phyloP scores from a whole-genome alignment of 768 basidiomycete genomes.

The Rhizopogon vinicolor region DNA sequence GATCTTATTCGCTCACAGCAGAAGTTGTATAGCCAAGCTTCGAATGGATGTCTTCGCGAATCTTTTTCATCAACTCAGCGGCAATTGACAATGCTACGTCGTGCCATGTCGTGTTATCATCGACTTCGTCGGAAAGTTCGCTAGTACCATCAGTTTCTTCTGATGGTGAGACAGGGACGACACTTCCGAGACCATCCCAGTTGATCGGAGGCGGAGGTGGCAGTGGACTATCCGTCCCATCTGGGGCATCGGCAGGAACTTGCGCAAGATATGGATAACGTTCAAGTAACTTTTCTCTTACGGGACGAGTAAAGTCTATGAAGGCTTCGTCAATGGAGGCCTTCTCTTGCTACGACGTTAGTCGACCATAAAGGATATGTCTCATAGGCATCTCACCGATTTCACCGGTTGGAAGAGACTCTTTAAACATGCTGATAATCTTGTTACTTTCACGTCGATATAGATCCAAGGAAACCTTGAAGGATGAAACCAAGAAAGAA shows the following conservation, averaged over 20 bases:
- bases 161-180: conserved; percentile 51
- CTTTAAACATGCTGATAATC: conserved; percentile 79
- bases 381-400: conserved; percentile 49
- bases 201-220: conserved; percentile 64
- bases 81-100: conserved; percentile 88
- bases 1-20: conserved; percentile 50
- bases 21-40: conserved; percentile 91
- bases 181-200: conserved; percentile 57
- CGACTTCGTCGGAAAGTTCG: conserved; percentile 22
- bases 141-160: conserved; percentile 15
- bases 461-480: conserved; percentile 85
- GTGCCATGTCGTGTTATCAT: conserved; percentile 66
- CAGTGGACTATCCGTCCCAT: conserved; percentile 71
- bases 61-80: conserved; percentile 78
- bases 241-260: conserved; percentile 62
- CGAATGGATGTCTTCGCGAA: conserved; percentile 60
- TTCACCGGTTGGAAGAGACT: conserved; percentile 72
- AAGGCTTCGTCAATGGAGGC: conserved; percentile 98
- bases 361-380: neutral
- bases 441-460: conserved; percentile 90
- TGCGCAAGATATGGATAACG: conserved; percentile 73
- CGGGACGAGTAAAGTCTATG: conserved; percentile 81
- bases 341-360: conserved; percentile 56
- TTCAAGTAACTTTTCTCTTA: conserved; percentile 69
- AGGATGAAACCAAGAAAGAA: neutral